These are phyloP conservation scores for Spathaspora sp. DNA, from an alignment of 805 yeast genomes.

Conservation along the genomic window DNA sequence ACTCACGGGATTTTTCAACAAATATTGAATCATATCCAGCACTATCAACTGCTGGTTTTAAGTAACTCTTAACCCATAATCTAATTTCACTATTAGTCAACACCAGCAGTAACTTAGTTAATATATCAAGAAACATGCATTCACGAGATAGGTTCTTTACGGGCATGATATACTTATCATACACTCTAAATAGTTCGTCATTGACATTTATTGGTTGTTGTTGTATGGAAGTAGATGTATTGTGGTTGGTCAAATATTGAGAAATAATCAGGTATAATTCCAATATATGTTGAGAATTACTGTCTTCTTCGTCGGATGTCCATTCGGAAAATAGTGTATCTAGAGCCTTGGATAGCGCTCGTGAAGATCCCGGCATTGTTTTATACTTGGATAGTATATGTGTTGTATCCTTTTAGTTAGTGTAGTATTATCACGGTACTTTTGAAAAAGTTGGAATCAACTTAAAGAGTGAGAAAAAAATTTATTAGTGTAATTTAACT, in stretches of 20 bases:
- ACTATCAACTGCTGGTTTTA: constrained; percentile 53
- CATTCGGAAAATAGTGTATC: constrained; percentile 21
- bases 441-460: background rate
- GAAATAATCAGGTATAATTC: constrained; percentile 14
- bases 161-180: constrained; percentile 26
- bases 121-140: constrained; percentile 33
- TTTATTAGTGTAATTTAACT: background rate
- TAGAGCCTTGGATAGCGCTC: constrained; percentile 14
- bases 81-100: constrained; percentile 28
- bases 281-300: constrained; percentile 1
- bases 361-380: constrained; percentile 15
- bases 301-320: constrained; percentile 8
- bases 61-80: constrained; percentile 48
- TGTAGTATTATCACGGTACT: background rate
- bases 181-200: constrained; percentile 33
- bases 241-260: constrained; percentile 26
- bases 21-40: constrained; percentile 48
- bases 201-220: constrained; percentile 22
- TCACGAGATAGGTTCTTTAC: constrained; percentile 29
- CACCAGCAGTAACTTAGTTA: constrained; percentile 30
- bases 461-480: background rate
- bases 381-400: background rate
- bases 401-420: background rate
- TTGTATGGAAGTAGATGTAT: constrained; percentile 25
- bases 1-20: constrained; percentile 26